Evolutionary conservation across 345 rosid species (phyloP), one percentile per base, ranked within the genome.

Genomic region (Microcos paniculata): DNA sequence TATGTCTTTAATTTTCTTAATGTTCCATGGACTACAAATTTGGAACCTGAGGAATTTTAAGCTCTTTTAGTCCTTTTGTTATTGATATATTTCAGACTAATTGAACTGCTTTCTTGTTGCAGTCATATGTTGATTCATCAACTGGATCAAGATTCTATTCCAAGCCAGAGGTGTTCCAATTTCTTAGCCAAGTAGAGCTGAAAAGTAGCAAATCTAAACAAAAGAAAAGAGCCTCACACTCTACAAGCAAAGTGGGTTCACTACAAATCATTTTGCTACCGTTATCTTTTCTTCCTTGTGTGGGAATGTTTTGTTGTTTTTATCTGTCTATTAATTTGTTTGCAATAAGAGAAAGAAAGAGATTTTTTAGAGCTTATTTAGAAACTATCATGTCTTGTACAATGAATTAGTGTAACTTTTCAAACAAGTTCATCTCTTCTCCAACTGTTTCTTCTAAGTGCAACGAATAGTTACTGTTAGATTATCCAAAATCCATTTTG

Each of bases 131-230:
- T 69, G 83, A 86, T 11, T 78, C 67, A 8, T 64, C 76, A 18
- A 78, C 72, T 33, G 82, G 85, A 53, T 21, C 6, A 49, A 84
- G 59, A 80, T 87, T 77, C 77, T 77, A 75, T 75, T 84, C 85
- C 76, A 84, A 72, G 80, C 83, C 85, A 38, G 62, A 75, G 71
- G 86, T 84, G 76, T 26, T 82, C 38, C 72, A 70, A 26, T 77
- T 71, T 82, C 81, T 86, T 51, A 61, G 76, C 49, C 61, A 72
- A 45, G 45, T 71, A 15, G 74, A 77, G 81, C 69, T 26, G 21
- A 62, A 70, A 70, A 75, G 58, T 28, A 16, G 33, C 52, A 45
- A 6, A 21, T 33, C 79, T 42, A 62, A 74, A 69, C 72, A 21
- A 62, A 73, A 77, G 72, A 59, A 73, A 73, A 4, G 4, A 61